phyloP scores from a whole-genome alignment of 371 early-diverging fungal species.

The Rhizopus sp. region DNA sequence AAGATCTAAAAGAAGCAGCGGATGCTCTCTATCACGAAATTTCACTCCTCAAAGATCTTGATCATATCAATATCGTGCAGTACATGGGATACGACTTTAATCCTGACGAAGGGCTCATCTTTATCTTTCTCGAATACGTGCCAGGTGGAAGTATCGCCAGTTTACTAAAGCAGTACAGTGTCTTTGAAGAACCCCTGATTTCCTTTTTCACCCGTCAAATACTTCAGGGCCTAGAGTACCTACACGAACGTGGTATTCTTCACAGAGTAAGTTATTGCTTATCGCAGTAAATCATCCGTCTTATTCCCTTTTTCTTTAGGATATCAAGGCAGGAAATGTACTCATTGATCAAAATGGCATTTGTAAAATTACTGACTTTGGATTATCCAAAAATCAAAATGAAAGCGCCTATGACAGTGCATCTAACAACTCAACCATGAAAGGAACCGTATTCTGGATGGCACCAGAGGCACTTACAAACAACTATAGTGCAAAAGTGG shows the following conservation, averaged over 20 bases:
- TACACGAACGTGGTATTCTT: constrained; percentile 91
- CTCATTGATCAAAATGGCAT: constrained; percentile 82
- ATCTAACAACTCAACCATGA: constrained; percentile 20
- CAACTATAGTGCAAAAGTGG: constrained; percentile 80
- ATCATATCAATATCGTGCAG: constrained; percentile 90
- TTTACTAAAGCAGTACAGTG: constrained; percentile 72
- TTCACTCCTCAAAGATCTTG: constrained; percentile 55
- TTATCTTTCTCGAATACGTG: constrained; percentile 96
- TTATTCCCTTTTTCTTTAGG: constrained; percentile 28
- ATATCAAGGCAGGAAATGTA: constrained; percentile 92
- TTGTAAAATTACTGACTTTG: constrained; percentile 98
- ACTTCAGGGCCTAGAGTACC: constrained; percentile 85
- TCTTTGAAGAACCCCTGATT: constrained; percentile 76
- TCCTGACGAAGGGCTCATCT: constrained; percentile 64
- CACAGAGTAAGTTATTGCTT: constrained; percentile 64
- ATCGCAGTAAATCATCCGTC: background rate
- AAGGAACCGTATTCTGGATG: constrained; percentile 75
- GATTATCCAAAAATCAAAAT: constrained; percentile 77
- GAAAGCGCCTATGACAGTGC: constrained; percentile 23
- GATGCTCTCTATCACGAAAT: constrained; percentile 36
- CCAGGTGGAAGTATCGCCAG: constrained; percentile 93
- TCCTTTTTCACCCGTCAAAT: constrained; percentile 85
- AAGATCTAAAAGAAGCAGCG: constrained; percentile 21
- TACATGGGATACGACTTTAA: constrained; percentile 71
- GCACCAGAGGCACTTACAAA: constrained; percentile 88